Evolutionary conservation across 2,329 filamentous ascomycete genomes (phyloP).

Genomic region (Fusarium sambucinum): DNA sequence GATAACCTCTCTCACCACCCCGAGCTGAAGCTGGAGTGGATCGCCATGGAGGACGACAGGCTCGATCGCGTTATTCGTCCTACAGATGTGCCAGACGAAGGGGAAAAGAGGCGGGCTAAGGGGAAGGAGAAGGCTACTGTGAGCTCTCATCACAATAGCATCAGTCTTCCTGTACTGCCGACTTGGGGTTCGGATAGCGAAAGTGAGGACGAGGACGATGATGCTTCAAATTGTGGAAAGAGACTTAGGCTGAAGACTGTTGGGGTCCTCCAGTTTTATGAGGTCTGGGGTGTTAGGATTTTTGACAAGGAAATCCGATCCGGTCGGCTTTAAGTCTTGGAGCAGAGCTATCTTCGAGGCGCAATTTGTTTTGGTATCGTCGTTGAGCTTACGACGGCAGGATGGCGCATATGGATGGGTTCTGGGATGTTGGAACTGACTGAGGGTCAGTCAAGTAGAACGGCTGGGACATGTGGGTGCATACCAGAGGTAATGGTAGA

Average conservation of each 20-base stretch:
- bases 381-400: neutral
- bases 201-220: slow-evolving; percentile 51
- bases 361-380: slow-evolving; percentile 16
- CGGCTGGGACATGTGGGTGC: slow-evolving; percentile 7
- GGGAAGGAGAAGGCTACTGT: slow-evolving; percentile 51
- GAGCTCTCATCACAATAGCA: slow-evolving; percentile 26
- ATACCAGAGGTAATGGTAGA: slow-evolving; percentile 1
- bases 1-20: slow-evolving; percentile 69
- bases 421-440: slow-evolving; percentile 1
- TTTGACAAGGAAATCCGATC: slow-evolving; percentile 68
- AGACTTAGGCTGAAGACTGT: slow-evolving; percentile 54
- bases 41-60: slow-evolving; percentile 65
- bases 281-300: slow-evolving; percentile 64
- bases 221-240: slow-evolving; percentile 49
- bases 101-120: slow-evolving; percentile 51
- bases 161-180: slow-evolving; percentile 49
- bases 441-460: slow-evolving; percentile 13
- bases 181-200: slow-evolving; percentile 52
- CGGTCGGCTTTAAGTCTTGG: slow-evolving; percentile 46
- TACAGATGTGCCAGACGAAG: slow-evolving; percentile 49
- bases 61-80: slow-evolving; percentile 64
- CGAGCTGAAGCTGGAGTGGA: slow-evolving; percentile 67
- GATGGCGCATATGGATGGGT: slow-evolving; percentile 24
- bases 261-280: slow-evolving; percentile 55
- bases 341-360: neutral